These are phyloP conservation scores for Kurtzmaniella cleridarum DNA, from an alignment of 805 yeast species.

Conservation along the genomic window DNA sequence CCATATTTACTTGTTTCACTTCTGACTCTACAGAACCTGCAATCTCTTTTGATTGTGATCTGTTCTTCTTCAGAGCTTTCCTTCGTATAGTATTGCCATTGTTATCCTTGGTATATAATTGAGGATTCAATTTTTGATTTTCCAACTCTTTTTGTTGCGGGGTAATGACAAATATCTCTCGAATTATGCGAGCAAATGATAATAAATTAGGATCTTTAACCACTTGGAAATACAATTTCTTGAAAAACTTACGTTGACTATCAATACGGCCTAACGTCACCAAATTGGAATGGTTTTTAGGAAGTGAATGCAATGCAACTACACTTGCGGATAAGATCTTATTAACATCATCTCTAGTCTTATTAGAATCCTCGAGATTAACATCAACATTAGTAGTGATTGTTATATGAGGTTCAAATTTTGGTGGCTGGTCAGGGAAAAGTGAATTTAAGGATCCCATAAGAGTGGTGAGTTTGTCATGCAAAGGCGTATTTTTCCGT, in stretches of 20 bases:
- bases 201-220: slow-evolving; percentile 41
- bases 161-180: slow-evolving; percentile 50
- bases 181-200: slow-evolving; percentile 49
- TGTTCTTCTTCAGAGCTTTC: slow-evolving; percentile 18
- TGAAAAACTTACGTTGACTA: slow-evolving; percentile 46
- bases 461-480: slow-evolving; percentile 53
- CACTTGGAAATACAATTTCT: slow-evolving; percentile 49
- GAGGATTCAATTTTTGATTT: slow-evolving; percentile 31
- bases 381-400: slow-evolving; percentile 57
- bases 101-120: slow-evolving; percentile 29
- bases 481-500: slow-evolving; percentile 43
- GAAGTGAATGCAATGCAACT: slow-evolving; percentile 46
- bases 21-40: slow-evolving; percentile 1
- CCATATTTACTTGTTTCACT: slow-evolving; percentile 21
- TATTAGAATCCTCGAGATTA: slow-evolving; percentile 25
- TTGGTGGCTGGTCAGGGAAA: slow-evolving; percentile 63
- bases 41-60: slow-evolving; percentile 4
- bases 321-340: slow-evolving; percentile 51
- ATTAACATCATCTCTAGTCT: slow-evolving; percentile 51
- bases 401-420: slow-evolving; percentile 74
- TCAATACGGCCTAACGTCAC: slow-evolving; percentile 39
- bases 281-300: slow-evolving; percentile 34
- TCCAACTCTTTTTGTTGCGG: slow-evolving; percentile 36
- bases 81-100: slow-evolving; percentile 25
- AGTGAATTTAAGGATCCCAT: slow-evolving; percentile 63